phyloP scores from a whole-genome alignment of 345 rosid species.

The Citrus maxima region DNA sequence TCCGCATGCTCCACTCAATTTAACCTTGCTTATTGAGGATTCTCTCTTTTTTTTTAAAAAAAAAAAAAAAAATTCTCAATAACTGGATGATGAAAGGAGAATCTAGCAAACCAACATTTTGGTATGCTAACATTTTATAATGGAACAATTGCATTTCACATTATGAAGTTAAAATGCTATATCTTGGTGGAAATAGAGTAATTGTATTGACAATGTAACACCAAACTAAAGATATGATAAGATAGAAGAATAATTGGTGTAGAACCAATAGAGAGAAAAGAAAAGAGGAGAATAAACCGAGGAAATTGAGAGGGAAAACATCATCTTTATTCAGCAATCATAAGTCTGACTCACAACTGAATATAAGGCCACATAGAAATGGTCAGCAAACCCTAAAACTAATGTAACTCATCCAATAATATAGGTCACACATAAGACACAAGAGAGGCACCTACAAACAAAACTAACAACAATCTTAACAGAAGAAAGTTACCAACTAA shows the following conservation, averaged over 20 bases:
- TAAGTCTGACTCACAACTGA: not conserved
- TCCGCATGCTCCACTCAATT: too few relatives aligned
- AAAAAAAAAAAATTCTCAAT: not conserved
- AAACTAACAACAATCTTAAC: not conserved
- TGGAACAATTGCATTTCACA: not conserved
- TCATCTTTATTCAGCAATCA: not conserved
- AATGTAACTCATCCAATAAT: not conserved
- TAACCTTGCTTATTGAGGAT: too few relatives aligned
- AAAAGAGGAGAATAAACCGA: not conserved
- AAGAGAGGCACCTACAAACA: not conserved
- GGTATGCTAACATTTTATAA: not conserved
- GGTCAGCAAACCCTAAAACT: not conserved
- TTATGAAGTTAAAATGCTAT: not conserved
- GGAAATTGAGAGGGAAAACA: not conserved
- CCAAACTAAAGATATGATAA: too few relatives aligned
- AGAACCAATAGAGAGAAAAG: not conserved
- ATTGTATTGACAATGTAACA: not conserved
- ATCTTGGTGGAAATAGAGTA: not conserved
- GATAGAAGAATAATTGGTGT: not conserved
- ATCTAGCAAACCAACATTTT: not conserved
- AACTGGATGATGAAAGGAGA: not conserved
- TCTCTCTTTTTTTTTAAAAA: too few relatives aligned
- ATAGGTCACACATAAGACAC: not conserved
- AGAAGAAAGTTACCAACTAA: not conserved
- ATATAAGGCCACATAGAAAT: not conserved